Base-by-base conservation (phyloP, 768 basidiomycete species). In the Fomitopsis serialis region DNA sequence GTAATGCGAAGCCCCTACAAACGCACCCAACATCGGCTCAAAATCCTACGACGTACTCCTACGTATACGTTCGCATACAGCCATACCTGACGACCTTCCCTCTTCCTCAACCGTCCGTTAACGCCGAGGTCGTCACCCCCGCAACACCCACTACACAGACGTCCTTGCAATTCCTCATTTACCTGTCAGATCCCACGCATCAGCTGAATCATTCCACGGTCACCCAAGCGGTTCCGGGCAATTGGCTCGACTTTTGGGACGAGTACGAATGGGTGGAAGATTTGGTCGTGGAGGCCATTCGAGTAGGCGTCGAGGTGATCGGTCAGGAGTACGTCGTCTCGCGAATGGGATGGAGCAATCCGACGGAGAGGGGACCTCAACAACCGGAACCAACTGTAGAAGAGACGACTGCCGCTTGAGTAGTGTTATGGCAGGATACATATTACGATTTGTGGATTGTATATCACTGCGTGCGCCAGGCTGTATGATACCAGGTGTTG, bases 201-300 rank as follows among this genome's bases (percentile, higher is more conserved):
- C 75, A 84, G 34, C 74, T 98, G 49, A 74, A 76, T 6, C 85
- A 86, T 63, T 84, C 84, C 6, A 90, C 91, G 0, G 67, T 90
- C 46, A 91, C 92, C 5, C 97, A 98, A 66, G 77, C 82, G 5
- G 76, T 95, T 21, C 93, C 96, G 0, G 75, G 72, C n/a, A 73
- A 78, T 47, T 99, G 97, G 97, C 67, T 98, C 52, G 82, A 84
- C 4, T 73, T 93, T 42, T 96, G 93, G 85, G 95, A 97, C 63
- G 78, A 85, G 58, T 89, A 92, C 66, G 87, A 90, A 42, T 96
- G 97, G 97, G 94, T 98, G 12, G 97, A 99, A 69, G 95, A 99
- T 64, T 68, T 89, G 36, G 80, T 98, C 56, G 95, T 94, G 3
- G 96, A 98, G 62, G 80, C 83, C 0, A 70, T 99, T 54, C 74